These are phyloP conservation scores for Rhododendron vialii DNA, from an alignment of 148 eudicot genomes.

Conservation along the genomic window DNA sequence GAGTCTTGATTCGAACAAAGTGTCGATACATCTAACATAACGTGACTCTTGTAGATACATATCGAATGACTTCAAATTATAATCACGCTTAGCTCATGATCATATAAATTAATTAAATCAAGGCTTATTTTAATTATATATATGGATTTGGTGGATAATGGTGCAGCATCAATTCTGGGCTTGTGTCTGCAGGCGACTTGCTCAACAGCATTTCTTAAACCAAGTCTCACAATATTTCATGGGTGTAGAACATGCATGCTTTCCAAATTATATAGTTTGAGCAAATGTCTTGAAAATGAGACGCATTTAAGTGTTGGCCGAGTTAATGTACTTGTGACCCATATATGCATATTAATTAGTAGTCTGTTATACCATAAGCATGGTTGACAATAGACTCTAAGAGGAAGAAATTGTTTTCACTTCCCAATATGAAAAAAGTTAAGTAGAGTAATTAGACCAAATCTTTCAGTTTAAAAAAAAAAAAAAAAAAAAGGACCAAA, in stretches of 20 bases:
- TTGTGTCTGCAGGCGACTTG: slow-evolving; percentile 19
- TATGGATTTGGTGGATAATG: background rate
- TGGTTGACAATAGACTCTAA: background rate
- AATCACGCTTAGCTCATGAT: background rate
- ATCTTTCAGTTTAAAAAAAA: background rate
- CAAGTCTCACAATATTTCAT: background rate
- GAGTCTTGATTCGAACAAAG: background rate
- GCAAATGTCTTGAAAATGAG: background rate
- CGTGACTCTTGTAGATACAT: background rate
- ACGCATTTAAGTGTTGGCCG: background rate
- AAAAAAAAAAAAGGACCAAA: too few relatives aligned
- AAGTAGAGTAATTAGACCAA: background rate
- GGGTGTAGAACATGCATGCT: slow-evolving; percentile 9
- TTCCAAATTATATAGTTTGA: background rate
- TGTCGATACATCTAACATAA: background rate
- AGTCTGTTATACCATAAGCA: too few relatives aligned
- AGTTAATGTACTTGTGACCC: background rate
- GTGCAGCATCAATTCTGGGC: slow-evolving; percentile 17
- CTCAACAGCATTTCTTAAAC: slow-evolving; percentile 5
- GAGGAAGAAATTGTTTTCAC: background rate
- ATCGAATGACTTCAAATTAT: background rate
- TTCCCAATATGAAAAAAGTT: background rate
- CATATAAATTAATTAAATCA: background rate
- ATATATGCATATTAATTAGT: too few relatives aligned
- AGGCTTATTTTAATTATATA: background rate